phyloP scores from a whole-genome alignment of 2,329 filamentous ascomycete genomes.

The Fusarium scirpi region DNA sequence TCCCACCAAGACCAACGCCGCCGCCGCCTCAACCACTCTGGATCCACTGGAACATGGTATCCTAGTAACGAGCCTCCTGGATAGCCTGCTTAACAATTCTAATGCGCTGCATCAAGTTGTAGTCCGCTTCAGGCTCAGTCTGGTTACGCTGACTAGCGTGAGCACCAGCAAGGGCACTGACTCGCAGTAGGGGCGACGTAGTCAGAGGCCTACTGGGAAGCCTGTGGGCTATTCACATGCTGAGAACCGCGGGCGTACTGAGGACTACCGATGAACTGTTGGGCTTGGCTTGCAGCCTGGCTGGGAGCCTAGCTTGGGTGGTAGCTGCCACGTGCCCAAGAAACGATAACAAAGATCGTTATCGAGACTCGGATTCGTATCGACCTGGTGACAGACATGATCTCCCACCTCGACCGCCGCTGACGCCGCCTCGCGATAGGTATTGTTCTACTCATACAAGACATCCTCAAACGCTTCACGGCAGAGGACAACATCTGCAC shows the following conservation, averaged over 20 bases:
- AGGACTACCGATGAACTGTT: constrained; percentile 52
- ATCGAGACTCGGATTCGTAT: no score
- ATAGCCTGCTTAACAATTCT: constrained; percentile 73
- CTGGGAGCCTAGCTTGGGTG: constrained; percentile 51
- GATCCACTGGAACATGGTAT: constrained; percentile 74
- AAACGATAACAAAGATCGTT: no score
- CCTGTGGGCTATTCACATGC: constrained; percentile 51
- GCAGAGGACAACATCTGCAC: no score
- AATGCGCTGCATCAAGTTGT: constrained; percentile 67
- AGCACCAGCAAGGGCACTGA: constrained; percentile 51
- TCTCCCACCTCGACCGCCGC: no score
- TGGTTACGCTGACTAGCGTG: constrained; percentile 54
- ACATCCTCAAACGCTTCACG: no score
- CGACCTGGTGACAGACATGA: no score
- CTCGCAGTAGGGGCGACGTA: constrained; percentile 49
- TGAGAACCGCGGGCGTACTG: constrained; percentile 54
- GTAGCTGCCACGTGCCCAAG: constrained; percentile 52
- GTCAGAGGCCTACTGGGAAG: constrained; percentile 51
- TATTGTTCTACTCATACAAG: no score
- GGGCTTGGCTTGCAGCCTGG: constrained; percentile 50
- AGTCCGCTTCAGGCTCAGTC: constrained; percentile 53
- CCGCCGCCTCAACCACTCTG: no score
- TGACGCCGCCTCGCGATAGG: no score
- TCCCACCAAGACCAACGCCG: no score
- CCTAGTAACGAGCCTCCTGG: constrained; percentile 69